Evolutionary conservation across 148 eudicot genomes (phyloP), one percentile per base, ranked within the genome.

Genomic region (Cornus florida): DNA sequence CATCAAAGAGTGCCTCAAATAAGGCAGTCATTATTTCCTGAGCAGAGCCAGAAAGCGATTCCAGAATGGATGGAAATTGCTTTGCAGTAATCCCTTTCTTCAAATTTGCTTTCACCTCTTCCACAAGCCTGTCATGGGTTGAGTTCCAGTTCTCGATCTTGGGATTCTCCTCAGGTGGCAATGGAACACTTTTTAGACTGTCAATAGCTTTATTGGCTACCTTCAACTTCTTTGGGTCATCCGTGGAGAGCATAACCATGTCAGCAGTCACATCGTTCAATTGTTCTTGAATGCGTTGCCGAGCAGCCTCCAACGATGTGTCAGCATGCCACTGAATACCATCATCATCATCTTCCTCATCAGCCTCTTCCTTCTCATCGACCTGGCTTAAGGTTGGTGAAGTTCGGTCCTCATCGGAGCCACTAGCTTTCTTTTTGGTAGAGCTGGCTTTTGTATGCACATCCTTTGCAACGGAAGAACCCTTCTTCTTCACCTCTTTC

Each of bases 261-360:
- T 91, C 92, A 71, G 98, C 88, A 7, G 98, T 92, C 57, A 84
- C 96, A 53, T 92, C 85, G 80, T 84, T 93, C 31, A 93, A 86
- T 86, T 93, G 97, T 73, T 93, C 94, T 32, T 90, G 88, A 23
- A 93, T 93, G 77, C 90, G 81, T 70, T 79, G 86, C 50, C 81
- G 87, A 71, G 95, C 96, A n/a, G 94, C 97, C 75, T 86, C 92
- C 0, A 83, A 28, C 6, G 97, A 93, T 1, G 97, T 89, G 84
- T 93, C 97, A 57, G 96, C 90, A 66, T 85, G 93, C 95, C 97
- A 93, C 64, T 93, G 79, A 66, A 91, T 79, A 38, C 87, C 92
- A 73, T 91, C 90, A 6, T 91, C 90, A 6, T 84, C 86, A 7
- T 35, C 38, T 43, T 77, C 90, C 0, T 88, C 90, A 11, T 78